Percentiles rank a stretch among this genome's conserved stretches.
These are phyloP conservation scores for Vachellia collinsii DNA, from an alignment of 306 rosid species.

Conservation along the genomic window DNA sequence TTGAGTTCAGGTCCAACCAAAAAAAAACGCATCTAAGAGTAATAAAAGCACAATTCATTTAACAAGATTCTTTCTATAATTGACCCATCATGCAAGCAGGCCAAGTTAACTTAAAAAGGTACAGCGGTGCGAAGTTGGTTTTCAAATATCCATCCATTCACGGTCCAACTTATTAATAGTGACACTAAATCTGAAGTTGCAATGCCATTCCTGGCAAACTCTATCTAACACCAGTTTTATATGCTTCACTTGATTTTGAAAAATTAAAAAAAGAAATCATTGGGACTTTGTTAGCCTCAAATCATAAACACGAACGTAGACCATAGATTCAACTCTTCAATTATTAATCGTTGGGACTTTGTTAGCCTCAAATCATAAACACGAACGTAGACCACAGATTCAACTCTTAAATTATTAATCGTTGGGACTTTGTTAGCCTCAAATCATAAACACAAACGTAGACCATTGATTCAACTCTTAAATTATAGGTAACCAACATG, in stretches of 20 bases:
- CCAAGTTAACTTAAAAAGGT: slow-evolving; percentile 23
- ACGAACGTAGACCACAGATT: not conserved
- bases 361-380: not conserved
- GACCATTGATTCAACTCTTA: slow-evolving; percentile 2
- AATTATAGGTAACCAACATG: slow-evolving; percentile 11
- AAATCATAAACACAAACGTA: not conserved
- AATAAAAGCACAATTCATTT: not conserved
- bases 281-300: not conserved
- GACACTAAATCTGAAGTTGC: slow-evolving; percentile 2
- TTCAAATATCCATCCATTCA: slow-evolving; percentile 1
- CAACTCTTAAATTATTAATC: too few relatives aligned
- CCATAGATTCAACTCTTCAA: too few relatives aligned
- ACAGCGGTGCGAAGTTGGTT: slow-evolving; percentile 8
- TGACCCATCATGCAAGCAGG: slow-evolving; percentile 26
- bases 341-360: not conserved
- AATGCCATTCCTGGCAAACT: not conserved
- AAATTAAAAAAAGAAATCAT: not conserved
- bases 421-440: not conserved
- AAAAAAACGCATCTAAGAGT: slow-evolving; percentile 17
- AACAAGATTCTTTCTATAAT: not conserved
- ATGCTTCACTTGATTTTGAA: not conserved
- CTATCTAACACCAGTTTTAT: not conserved
- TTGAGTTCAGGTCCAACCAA: slow-evolving; percentile 27
- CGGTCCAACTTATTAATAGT: slow-evolving; percentile 8
- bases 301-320: not conserved